Conservation (phyloP, 2,329 filamentous ascomycete genomes). For the Trichoderma semiorbis region DNA sequence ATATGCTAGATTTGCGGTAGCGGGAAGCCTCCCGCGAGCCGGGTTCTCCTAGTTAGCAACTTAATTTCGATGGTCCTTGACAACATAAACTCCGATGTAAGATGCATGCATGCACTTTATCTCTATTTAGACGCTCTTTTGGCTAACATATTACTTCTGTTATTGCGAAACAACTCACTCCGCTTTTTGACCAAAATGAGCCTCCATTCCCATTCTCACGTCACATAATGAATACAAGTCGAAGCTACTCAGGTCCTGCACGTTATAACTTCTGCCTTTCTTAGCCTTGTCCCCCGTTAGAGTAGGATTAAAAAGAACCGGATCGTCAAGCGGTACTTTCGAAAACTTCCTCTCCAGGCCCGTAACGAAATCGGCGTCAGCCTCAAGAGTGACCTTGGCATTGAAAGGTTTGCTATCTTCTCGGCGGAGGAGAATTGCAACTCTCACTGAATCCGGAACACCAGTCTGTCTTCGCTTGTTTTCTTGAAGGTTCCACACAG, state of each 20-base stretch:
- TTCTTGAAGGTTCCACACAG: neutral
- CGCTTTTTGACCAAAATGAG: neutral
- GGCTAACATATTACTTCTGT: fast-evolving
- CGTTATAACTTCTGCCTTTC: neutral
- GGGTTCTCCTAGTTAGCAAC: neutral
- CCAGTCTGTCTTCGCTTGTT: neutral
- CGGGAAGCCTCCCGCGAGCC: neutral
- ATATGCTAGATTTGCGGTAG: neutral
- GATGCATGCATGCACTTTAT: neutral
- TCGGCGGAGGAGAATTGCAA: neutral
- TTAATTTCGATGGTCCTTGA: neutral
- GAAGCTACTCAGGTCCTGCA: neutral
- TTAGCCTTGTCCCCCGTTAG: neutral
- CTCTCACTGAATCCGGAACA: neutral
- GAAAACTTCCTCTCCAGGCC: neutral
- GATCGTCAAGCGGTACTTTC: neutral
- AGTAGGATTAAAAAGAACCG: neutral
- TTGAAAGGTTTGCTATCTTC: neutral
- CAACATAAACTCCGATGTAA: neutral
- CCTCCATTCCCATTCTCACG: neutral
- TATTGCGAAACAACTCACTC: neutral
- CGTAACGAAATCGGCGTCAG: neutral
- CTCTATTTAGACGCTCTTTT: neutral
- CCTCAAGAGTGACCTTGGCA: constrained; percentile 2
- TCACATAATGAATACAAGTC: neutral